Conservation (phyloP, 331 rosid species). For the Malus hybrid region DNA sequence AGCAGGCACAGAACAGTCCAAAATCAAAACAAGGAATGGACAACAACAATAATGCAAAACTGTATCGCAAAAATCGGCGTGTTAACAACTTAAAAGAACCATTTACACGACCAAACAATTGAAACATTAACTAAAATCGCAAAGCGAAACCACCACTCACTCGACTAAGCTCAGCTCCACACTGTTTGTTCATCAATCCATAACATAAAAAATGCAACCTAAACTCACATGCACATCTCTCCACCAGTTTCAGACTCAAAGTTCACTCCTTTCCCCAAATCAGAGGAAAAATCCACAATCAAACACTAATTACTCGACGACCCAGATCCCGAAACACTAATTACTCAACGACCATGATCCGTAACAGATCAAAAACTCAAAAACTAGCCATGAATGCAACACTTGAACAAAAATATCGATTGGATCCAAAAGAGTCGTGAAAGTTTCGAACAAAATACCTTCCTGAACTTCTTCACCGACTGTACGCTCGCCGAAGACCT, state of each 20-base stretch:
- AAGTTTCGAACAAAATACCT: constrained; percentile 42
- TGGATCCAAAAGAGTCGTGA: constrained; percentile 54
- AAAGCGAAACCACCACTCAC: constrained; percentile 21
- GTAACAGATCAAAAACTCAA: constrained; percentile 42
- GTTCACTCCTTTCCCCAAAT: constrained; percentile 28
- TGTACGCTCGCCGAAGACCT: constrained; percentile 96
- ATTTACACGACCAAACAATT: constrained; percentile 11
- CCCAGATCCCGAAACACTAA: constrained; percentile 23
- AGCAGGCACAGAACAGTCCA: constrained; percentile 9
- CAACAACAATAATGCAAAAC: constrained; percentile 18
- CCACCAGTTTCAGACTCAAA: constrained; percentile 23
- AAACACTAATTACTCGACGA: constrained; percentile 35
- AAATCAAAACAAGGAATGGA: constrained; percentile 1
- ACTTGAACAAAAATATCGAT: constrained; percentile 21
- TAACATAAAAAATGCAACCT: constrained; percentile 33
- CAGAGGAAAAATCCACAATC: constrained; percentile 30
- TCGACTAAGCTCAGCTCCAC: constrained; percentile 29
- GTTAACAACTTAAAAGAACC: constrained; percentile 9
- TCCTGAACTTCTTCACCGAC: constrained; percentile 99
- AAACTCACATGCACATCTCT: constrained; percentile 18
- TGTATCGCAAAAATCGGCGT: constrained; percentile 4
- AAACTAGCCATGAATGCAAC: constrained; percentile 61
- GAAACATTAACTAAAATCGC: constrained; percentile 9
- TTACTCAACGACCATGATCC: constrained; percentile 40
- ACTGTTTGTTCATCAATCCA: constrained; percentile 26